A percentile compares a stretch with the other conserved stretches of the same genome.
These are phyloP conservation scores for Aphanomyces euteiches DNA, from an alignment of 352 stramenopile species.

Conservation along the genomic window DNA sequence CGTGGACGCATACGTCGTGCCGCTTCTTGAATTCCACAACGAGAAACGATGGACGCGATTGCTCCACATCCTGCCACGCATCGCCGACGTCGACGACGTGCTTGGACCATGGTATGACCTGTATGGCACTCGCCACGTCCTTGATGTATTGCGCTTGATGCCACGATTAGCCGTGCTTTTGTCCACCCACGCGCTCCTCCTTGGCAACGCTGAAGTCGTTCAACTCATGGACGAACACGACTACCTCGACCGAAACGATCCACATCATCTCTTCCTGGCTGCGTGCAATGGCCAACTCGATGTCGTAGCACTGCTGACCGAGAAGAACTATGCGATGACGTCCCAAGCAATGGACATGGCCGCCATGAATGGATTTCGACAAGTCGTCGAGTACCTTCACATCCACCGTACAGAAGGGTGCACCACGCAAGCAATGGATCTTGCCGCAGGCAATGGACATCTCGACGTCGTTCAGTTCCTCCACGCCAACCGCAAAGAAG, in stretches of 20 bases:
- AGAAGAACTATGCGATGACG: background rate
- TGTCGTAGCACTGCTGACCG: background rate
- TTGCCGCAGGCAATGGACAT: background rate
- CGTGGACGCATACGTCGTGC: background rate
- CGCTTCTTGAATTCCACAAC: background rate
- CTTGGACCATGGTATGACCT: background rate
- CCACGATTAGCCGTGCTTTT: background rate
- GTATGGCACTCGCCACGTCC: background rate
- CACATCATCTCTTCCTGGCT: background rate
- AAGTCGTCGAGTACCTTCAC: constrained; percentile 1
- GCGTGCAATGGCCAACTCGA: background rate
- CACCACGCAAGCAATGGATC: background rate
- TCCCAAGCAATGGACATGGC: background rate
- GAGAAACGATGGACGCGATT: background rate
- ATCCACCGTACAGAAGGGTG: background rate
- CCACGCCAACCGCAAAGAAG: background rate
- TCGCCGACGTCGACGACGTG: background rate
- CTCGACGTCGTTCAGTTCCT: background rate
- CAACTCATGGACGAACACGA: background rate
- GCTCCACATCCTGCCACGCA: background rate
- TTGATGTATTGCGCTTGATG: background rate
- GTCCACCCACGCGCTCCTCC: background rate
- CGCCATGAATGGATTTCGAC: background rate
- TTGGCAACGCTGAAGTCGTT: background rate
- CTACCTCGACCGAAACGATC: background rate